phyloP scores from a whole-genome alignment of 2,329 filamentous ascomycete genomes.

The Talaromyces sp. region DNA sequence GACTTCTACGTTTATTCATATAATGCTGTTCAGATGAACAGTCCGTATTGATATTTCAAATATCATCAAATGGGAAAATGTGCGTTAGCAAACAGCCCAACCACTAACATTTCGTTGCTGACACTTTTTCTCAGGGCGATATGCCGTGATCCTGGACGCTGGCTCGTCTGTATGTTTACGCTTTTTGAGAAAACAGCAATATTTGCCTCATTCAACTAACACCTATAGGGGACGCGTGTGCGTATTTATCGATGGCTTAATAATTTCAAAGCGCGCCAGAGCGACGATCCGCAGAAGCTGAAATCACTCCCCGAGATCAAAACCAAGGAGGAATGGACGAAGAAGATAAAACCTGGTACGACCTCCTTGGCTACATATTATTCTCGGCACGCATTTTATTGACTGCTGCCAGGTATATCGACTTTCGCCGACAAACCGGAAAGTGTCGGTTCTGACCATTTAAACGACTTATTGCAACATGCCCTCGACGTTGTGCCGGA shows the following conservation, averaged over 20 bases:
- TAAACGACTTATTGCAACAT: conserved; percentile 73
- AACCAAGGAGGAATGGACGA: conserved; percentile 80
- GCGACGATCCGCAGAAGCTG: conserved; percentile 56
- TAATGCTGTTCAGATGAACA: conserved; percentile 28
- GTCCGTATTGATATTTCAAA: conserved; percentile 8
- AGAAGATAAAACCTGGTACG: conserved; percentile 83
- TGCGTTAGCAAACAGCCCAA: conserved; percentile 19
- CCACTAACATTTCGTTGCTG: neutral
- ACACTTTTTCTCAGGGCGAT: conserved; percentile 49
- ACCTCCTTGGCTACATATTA: neutral
- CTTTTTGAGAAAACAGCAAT: neutral
- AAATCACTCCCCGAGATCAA: conserved; percentile 71
- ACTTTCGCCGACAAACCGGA: conserved; percentile 75
- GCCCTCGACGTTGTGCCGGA: conserved; percentile 72
- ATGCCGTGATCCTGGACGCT: conserved; percentile 94
- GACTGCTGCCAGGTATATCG: conserved; percentile 58
- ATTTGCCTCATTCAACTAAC: neutral
- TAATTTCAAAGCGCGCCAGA: conserved; percentile 59
- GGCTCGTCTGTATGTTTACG: conserved; percentile 67
- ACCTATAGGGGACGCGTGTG: conserved; percentile 68
- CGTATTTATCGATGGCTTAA: conserved; percentile 95
- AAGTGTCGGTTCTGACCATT: conserved; percentile 73
- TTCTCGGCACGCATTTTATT: neutral
- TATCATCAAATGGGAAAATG: conserved; percentile 40
- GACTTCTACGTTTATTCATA: conserved; percentile 13